Conservation (phyloP, 2,329 filamentous ascomycete genomes). For the Diaporthe destruens region DNA sequence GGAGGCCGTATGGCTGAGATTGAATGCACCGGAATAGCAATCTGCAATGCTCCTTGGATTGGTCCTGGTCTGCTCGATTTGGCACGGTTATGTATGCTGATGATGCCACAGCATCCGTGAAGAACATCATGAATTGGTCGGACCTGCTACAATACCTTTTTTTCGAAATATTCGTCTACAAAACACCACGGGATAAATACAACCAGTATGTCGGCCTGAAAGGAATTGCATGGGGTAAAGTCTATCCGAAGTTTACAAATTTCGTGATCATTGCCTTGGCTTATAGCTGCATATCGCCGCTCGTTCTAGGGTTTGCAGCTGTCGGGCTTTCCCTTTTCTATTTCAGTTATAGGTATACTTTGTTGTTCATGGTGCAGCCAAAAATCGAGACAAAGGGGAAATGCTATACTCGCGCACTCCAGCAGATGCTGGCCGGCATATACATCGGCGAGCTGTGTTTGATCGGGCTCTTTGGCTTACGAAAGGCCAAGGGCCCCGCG, state of each 20-base stretch:
- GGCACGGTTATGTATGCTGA: background rate
- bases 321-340: constrained; percentile 85
- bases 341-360: constrained; percentile 86
- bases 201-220: constrained; percentile 77
- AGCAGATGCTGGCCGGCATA: constrained; percentile 85
- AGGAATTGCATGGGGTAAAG: constrained; percentile 80
- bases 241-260: constrained; percentile 81
- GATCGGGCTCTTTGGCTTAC: constrained; percentile 82
- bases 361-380: constrained; percentile 84
- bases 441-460: constrained; percentile 86
- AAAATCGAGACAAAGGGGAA: constrained; percentile 88
- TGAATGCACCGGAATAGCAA: background rate
- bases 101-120: constrained; percentile 58
- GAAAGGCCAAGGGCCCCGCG: constrained; percentile 40
- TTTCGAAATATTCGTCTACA: constrained; percentile 78
- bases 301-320: constrained; percentile 84
- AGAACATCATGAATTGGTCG: constrained; percentile 79
- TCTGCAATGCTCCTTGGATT: background rate
- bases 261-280: constrained; percentile 80
- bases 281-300: constrained; percentile 86
- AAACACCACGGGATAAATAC: constrained; percentile 83
- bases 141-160: constrained; percentile 61
- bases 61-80: background rate
- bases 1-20: background rate
- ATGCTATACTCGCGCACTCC: constrained; percentile 87